Percentiles rank a stretch among this genome's conserved stretches.
phyloP scores from a whole-genome alignment of 352 stramenopile species.

The Pythium grandisporangium region DNA sequence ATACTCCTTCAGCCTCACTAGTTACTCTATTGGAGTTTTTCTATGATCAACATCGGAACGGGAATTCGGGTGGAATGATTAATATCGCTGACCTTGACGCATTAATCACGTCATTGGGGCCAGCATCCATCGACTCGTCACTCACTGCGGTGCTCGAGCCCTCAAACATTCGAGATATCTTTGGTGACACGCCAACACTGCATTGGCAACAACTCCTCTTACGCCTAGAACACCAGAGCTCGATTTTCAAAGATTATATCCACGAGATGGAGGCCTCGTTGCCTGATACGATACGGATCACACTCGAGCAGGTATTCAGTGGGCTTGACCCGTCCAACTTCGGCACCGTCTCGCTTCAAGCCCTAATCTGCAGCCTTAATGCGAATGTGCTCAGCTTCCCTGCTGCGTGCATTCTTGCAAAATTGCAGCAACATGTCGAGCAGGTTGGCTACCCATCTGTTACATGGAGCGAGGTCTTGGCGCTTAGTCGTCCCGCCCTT shows the following conservation, averaged over 20 bases:
- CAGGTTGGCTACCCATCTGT: constrained; percentile 9
- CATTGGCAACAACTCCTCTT: constrained; percentile 63
- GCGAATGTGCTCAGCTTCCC: constrained; percentile 5
- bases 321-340: constrained; percentile 30
- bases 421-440: not conserved
- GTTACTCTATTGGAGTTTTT: too few relatives aligned
- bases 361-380: constrained; percentile 23
- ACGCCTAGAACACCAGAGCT: constrained; percentile 23
- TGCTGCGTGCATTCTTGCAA: not conserved
- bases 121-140: not conserved
- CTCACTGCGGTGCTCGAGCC: constrained; percentile 6
- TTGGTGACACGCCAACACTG: constrained; percentile 18
- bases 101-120: not conserved
- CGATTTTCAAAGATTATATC: constrained; percentile 26
- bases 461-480: constrained; percentile 26
- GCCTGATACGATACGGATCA: constrained; percentile 7
- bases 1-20: too few relatives aligned
- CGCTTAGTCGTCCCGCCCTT: constrained; percentile 5
- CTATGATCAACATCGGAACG: too few relatives aligned
- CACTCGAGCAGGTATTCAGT: constrained; percentile 22
- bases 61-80: too few relatives aligned
- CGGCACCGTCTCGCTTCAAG: constrained; percentile 29
- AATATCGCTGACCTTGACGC: too few relatives aligned
- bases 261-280: constrained; percentile 16
- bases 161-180: constrained; percentile 6